Base-by-base conservation (phyloP, 1,139 yeast genomes). In the Hyphopichia burtonii region DNA sequence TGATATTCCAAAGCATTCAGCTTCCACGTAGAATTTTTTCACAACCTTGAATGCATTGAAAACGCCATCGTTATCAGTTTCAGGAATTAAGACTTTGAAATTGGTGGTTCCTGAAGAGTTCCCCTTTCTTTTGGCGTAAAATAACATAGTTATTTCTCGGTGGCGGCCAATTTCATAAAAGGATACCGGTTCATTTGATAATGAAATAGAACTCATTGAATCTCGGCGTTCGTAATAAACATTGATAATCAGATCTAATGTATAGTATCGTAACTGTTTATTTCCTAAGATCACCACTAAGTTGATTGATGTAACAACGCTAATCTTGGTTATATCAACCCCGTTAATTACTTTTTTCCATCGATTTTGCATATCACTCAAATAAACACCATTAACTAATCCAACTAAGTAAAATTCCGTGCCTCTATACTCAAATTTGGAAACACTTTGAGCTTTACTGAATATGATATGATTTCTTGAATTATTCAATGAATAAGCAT, bases 341-440 rank as follows among this genome's bases (percentile, higher is more conserved):
- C 82, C 62, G 47, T 76, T 74, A 31, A 86, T 61, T 7, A 89
- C 76, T 44, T 79, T 71, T 42, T 69, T 76, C 94, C 96, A 87
- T 15, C 70, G 65, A 37, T 68, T 68, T 41, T 72, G 68, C 47
- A 70, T 65, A 37, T 76, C 77, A 14, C 80, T 68, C 46, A 82
- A 73, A 33, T 74, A 71, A 3, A 81, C 65, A 2, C 76, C 76
- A 1, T 62, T 41, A 2, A 57, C 51, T 14, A 70, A 58, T 2
- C 78, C 76, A 20, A 71, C 54, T 12, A 71, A 56, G 38, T 52
- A 57, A 46, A 57, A 70, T 30, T 43, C 53, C 12, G 46, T 53
- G 36, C 58, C 61, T 54, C 53, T 51, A 40, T 54, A 65, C 20
- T 43, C 48, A 49, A 71, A 72, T 28, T 50, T 46, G 22, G 61